These are phyloP conservation scores for Psilocybe sp. DNA, from an alignment of 768 basidiomycete genomes.

Conservation along the genomic window DNA sequence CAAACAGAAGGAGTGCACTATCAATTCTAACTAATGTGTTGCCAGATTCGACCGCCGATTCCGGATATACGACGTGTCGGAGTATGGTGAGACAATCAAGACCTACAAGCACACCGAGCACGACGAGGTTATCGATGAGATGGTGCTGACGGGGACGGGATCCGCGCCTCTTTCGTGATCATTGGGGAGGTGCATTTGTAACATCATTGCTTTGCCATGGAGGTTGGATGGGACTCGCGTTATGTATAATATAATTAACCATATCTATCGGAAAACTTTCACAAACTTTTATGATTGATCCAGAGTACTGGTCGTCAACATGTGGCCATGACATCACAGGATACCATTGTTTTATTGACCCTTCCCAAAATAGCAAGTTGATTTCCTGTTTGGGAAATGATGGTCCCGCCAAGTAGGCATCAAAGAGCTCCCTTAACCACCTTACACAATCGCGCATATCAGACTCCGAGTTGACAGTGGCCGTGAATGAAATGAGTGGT, in stretches of 20 bases:
- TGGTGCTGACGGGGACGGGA: conserved; percentile 57
- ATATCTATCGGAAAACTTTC: too few species aligned
- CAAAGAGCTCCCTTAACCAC: too few species aligned
- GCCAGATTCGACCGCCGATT: conserved; percentile 86
- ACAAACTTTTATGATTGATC: too few species aligned
- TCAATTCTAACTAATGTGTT: conserved; percentile 6
- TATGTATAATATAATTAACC: too few species aligned
- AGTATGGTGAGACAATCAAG: conserved; percentile 88
- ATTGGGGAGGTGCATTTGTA: neutral
- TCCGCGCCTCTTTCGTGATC: conserved; percentile 27
- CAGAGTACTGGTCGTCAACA: too few species aligned
- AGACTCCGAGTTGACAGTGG: too few species aligned
- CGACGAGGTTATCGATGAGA: conserved; percentile 62
- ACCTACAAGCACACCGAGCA: conserved; percentile 84
- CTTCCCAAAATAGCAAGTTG: neutral
- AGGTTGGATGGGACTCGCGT: too few species aligned
- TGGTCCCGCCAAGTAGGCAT: neutral
- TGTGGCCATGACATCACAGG: too few species aligned
- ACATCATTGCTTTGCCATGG: neutral
- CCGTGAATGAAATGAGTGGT: too few species aligned
- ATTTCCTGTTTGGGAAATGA: neutral
- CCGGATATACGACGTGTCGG: conserved; percentile 82
- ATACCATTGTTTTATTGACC: neutral
- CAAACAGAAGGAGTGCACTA: neutral
- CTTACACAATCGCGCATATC: too few species aligned